phyloP scores from a whole-genome alignment of 768 basidiomycete species.

The Pluteus cervinus region DNA sequence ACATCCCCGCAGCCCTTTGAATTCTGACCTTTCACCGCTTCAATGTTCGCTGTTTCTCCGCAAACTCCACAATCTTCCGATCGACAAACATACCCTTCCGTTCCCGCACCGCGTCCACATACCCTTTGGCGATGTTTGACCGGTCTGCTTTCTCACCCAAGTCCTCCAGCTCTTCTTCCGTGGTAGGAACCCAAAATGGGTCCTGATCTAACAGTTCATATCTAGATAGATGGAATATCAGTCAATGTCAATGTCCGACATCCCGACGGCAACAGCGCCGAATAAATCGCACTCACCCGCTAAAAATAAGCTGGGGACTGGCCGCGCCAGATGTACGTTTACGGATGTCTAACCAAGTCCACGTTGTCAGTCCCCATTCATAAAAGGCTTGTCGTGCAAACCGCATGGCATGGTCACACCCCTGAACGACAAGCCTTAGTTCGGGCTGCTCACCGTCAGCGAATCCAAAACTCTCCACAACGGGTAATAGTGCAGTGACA shows the following conservation, averaged over 20 bases:
- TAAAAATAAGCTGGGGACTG: conserved; percentile 95
- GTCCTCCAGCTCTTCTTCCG: conserved; percentile 95
- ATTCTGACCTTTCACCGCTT: conserved; percentile 40
- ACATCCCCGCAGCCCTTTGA: too few relatives aligned
- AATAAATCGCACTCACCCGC: conserved; percentile 55
- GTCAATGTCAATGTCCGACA: background rate
- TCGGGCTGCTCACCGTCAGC: conserved; percentile 96
- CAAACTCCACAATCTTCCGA: conserved; percentile 89
- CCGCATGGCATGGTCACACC: conserved; percentile 12
- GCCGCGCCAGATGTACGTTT: conserved; percentile 96
- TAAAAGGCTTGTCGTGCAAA: background rate
- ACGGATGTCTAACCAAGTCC: conserved; percentile 68
- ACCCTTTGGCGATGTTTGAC: conserved; percentile 86
- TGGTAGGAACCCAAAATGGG: conserved; percentile 98
- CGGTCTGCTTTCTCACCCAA: conserved; percentile 94
- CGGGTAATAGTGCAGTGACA: conserved; percentile 84
- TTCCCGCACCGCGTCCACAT: conserved; percentile 87
- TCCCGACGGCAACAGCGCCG: conserved; percentile 1
- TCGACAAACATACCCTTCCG: conserved; percentile 96
- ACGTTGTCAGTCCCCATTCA: background rate
- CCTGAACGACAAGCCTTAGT: too few relatives aligned
- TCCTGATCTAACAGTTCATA: conserved; percentile 93
- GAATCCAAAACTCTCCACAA: conserved; percentile 97
- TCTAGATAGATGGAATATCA: conserved; percentile 28
- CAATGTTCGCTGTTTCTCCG: conserved; percentile 94